Base-by-base conservation (phyloP, 208 protist species). In the Leishmania turanica region DNA sequence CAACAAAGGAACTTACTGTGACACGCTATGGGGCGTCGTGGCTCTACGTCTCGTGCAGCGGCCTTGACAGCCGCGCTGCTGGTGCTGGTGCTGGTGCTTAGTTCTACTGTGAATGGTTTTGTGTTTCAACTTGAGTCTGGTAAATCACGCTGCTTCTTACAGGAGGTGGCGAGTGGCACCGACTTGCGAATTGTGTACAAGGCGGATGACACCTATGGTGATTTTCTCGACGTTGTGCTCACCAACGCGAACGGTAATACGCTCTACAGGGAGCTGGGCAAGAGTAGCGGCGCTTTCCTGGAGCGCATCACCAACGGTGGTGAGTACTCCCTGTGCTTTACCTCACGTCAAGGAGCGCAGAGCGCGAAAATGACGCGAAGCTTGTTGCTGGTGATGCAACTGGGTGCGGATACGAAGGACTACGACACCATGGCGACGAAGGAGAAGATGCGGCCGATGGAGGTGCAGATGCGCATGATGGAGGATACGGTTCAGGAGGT, bases 401-500 rank as follows among this genome's bases (percentile, higher is more conserved):
- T 89, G 3, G 94, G 94, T 40, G 80, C 79, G 1, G 93, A 97
- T 17, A 86, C 78, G 40, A 87, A 92, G n/a, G 90, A 97, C 83
- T 98, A 96, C 80, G 8, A 56, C 6, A 71, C 90, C 58, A 49
- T 96, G 19, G 96, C 92, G 42, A 91, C 89, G 17, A 96, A 90
- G 66, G 90, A 97, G 73, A 97, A 98, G 75, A 79, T 99, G 53
- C 94, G 95, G 74, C 97, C 97, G 45, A 95, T 99, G 70, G 95
- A 98, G 81, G 83, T 97, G 8, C 90, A 98, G 82, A 85, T 99
- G 71, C 91, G 95, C 27, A 86, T 91, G 72, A 82, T 98, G 79
- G 96, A 99, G 79, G 93, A 98, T 76, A 87, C 85, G n/a, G 90
- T 97, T 9, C 87, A 89, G 42, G 84, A 84, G 49, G 88, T 98